These are phyloP conservation scores for Durusdinium trenchii DNA, from an alignment of 73 alveolate genomes.

Conservation along the genomic window DNA sequence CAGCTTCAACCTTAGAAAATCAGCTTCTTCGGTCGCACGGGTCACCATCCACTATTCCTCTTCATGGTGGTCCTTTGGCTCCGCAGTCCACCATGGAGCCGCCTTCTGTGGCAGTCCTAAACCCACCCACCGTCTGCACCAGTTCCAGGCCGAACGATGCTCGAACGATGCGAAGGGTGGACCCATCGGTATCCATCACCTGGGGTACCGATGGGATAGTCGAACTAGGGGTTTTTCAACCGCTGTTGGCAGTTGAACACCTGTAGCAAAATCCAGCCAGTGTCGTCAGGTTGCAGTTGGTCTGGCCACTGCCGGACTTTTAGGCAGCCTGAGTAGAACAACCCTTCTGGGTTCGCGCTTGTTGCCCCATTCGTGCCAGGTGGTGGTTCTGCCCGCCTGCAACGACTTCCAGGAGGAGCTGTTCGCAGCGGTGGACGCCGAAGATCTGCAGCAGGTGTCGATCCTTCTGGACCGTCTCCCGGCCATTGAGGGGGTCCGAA, in stretches of 20 bases:
- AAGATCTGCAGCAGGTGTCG: neutral
- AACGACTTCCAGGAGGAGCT: slow-evolving; percentile 51
- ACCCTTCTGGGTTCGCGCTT: neutral
- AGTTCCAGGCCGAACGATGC: too few species aligned
- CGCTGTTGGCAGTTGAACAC: neutral
- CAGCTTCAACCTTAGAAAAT: too few species aligned
- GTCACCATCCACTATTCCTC: too few species aligned
- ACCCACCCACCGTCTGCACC: too few species aligned
- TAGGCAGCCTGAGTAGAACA: neutral
- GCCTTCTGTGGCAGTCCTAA: too few species aligned
- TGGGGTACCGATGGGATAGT: neutral
- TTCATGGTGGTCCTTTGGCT: too few species aligned
- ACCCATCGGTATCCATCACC: neutral
- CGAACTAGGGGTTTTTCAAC: neutral
- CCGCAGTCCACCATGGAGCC: too few species aligned
- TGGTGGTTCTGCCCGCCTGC: slow-evolving; percentile 59
- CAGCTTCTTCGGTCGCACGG: too few species aligned
- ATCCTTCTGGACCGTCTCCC: neutral
- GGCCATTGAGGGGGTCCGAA: neutral
- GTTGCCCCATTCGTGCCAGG: neutral
- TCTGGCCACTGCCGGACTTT: neutral
- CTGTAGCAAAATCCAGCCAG: neutral
- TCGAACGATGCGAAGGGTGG: too few species aligned
- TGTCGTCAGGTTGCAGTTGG: neutral
- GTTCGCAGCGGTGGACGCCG: slow-evolving; percentile 2